phyloP scores from a whole-genome alignment of 140 eudicot genomes.

The Oenanthe javanica region DNA sequence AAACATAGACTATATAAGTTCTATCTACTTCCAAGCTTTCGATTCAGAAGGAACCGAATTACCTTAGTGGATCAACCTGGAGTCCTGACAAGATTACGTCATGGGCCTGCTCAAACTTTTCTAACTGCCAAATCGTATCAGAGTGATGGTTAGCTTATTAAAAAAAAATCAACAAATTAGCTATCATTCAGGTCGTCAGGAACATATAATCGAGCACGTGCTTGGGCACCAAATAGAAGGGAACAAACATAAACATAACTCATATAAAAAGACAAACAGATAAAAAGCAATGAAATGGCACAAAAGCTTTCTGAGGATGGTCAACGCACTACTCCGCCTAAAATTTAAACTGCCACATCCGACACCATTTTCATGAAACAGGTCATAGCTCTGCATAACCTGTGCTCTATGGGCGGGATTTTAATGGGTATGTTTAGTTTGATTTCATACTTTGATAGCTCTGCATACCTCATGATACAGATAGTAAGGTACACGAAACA shows the following conservation, averaged over 20 bases:
- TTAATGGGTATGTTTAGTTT: too few relatives aligned
- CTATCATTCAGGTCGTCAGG: not conserved
- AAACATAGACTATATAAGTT: not conserved
- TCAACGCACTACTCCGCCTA: not conserved
- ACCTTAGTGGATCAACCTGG: slow-evolving; percentile 80
- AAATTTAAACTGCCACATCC: not conserved
- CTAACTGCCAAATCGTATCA: slow-evolving; percentile 60
- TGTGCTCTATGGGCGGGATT: too few relatives aligned
- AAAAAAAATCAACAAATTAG: not conserved
- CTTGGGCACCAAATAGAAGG: not conserved
- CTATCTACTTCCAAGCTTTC: not conserved
- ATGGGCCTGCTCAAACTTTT: slow-evolving; percentile 72
- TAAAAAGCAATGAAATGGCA: not conserved
- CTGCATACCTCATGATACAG: not conserved
- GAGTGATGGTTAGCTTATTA: slow-evolving; percentile 9
- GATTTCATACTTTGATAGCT: too few relatives aligned
- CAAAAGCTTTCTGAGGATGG: not conserved
- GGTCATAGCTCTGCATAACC: not conserved
- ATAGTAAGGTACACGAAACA: not conserved
- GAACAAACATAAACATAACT: not conserved
- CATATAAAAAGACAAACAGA: not conserved
- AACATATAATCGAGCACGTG: not conserved
- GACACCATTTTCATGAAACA: not conserved
- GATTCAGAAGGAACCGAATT: slow-evolving; percentile 2
- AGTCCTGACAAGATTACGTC: slow-evolving; percentile 69